phyloP scores from a whole-genome alignment of 106 monocot genomes.

The Triglochin maritima region DNA sequence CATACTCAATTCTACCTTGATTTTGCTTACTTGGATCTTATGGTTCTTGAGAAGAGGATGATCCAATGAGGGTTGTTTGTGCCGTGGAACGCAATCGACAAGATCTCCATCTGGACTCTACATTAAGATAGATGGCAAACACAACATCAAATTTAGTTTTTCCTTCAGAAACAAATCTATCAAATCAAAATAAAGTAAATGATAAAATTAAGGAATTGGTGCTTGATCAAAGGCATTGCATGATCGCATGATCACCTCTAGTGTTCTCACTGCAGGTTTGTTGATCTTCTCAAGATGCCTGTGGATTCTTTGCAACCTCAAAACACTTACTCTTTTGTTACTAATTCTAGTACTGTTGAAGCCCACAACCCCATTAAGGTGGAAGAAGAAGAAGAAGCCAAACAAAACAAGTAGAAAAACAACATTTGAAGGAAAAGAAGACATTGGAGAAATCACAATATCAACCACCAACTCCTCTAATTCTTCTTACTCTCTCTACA shows the following conservation, averaged over 20 bases:
- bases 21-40: conserved; percentile 48
- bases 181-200: background rate
- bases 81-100: conserved; percentile 68
- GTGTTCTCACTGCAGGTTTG: conserved; percentile 52
- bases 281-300: conserved; percentile 57
- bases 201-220: no score
- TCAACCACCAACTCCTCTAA: background rate
- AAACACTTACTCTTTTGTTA: conserved; percentile 11
- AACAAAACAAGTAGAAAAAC: conserved; percentile 13
- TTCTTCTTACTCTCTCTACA: conserved; percentile 2
- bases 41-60: conserved; percentile 79
- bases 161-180: background rate
- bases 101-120: conserved; percentile 87
- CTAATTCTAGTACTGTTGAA: conserved; percentile 1
- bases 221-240: no score
- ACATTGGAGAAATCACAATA: conserved; percentile 1
- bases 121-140: no score
- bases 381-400: conserved; percentile 5
- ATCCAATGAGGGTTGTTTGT: conserved; percentile 68
- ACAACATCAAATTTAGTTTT: no score
- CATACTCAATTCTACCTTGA: background rate
- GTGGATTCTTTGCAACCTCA: conserved; percentile 51
- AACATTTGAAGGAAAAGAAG: background rate
- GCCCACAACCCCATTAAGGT: conserved; percentile 4
- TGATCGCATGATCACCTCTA: conserved; percentile 26